Base-by-base conservation (phyloP, 352 stramenopile species). In the Hyaloperonospora brassicae region DNA sequence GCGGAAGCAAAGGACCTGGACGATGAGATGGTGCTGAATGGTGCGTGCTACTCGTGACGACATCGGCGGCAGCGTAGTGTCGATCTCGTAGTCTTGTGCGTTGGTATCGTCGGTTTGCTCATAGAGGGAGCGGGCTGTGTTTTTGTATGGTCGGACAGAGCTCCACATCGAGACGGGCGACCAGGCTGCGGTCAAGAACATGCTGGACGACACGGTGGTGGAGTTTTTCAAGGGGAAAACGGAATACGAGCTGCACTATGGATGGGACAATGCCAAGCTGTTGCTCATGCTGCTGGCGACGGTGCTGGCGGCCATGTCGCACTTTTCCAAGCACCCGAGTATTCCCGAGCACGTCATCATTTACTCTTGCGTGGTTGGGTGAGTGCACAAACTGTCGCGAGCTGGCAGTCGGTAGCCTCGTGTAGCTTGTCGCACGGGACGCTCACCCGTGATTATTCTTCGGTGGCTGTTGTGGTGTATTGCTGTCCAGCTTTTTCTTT, bases 131-230 rank as follows among this genome's bases (percentile, higher is more conserved):
- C 5, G n/a, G 9, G 13, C 22, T 44, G 39, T 24, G 5, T n/a
- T 44, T 10, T 24, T 3, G 10, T 5, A 11, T 42, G 34, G 14
- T n/a, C 23, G 31, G 30, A 35, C 45, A 73, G 68, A 76, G 42
- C 45, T 72, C 9, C 64, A 90, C 66, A 81, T 92, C 39, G 82
- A 94, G 61, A 86, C 77, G 35, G 81, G 79, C 8, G 84, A 94
- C 66, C 82, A 92, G 54, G 87, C 88, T 40, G 84, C 81, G 13
- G 81, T 94, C 30, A 90, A 90, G 64, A 92, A 92, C 57, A 70
- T 94, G 36, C 64, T 94, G 50, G 84, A 94, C 59, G 84, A 94
- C 55, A 77, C 73, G 14, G 73, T 94, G 47, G 57, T 73, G 48
- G 84, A 90, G 62, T 77, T 82, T 52, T 87, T 89, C 50, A 57